Conservation (phyloP, 495 filamentous ascomycete genomes). For the Hamigera avellanea region DNA sequence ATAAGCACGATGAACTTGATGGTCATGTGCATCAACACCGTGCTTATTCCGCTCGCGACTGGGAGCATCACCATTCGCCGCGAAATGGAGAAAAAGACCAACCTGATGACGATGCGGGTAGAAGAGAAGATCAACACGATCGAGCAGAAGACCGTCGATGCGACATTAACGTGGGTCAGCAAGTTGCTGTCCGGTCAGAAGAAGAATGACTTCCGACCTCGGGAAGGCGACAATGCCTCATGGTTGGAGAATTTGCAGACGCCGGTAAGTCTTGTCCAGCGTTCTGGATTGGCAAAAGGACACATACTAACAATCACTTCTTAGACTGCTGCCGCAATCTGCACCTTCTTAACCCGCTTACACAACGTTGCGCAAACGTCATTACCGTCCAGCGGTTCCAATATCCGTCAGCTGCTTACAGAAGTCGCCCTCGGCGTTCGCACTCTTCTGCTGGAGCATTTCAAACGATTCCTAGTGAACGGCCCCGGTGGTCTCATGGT, state of each 20-base stretch:
- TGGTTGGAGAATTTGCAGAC: slow-evolving; percentile 79
- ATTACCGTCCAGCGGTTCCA: slow-evolving; percentile 59
- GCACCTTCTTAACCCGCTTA: slow-evolving; percentile 59
- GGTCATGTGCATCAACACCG: slow-evolving; percentile 77
- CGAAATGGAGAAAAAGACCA: slow-evolving; percentile 80
- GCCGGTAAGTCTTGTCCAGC: slow-evolving; percentile 28
- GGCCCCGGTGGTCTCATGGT: slow-evolving; percentile 90
- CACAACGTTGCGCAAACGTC: slow-evolving; percentile 49
- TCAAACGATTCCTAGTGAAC: slow-evolving; percentile 86
- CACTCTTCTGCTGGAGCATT: slow-evolving; percentile 72
- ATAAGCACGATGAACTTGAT: slow-evolving; percentile 89
- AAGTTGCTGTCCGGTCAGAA: slow-evolving; percentile 71
- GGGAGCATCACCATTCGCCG: slow-evolving; percentile 81
- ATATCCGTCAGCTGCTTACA: slow-evolving; percentile 64
- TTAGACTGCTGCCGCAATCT: slow-evolving; percentile 65
- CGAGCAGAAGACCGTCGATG: slow-evolving; percentile 77
- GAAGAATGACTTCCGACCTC: slow-evolving; percentile 86
- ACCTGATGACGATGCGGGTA: slow-evolving; percentile 56
- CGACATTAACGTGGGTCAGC: slow-evolving; percentile 64
- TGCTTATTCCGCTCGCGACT: slow-evolving; percentile 80
- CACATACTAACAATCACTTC: slow-evolving; percentile 1
- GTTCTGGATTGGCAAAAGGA: not conserved
- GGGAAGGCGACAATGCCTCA: slow-evolving; percentile 62
- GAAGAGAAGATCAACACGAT: slow-evolving; percentile 84
- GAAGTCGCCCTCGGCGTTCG: slow-evolving; percentile 78